Evolutionary conservation across 371 early-diverging fungal species (phyloP).

Genomic region (Mucor mucedo): DNA sequence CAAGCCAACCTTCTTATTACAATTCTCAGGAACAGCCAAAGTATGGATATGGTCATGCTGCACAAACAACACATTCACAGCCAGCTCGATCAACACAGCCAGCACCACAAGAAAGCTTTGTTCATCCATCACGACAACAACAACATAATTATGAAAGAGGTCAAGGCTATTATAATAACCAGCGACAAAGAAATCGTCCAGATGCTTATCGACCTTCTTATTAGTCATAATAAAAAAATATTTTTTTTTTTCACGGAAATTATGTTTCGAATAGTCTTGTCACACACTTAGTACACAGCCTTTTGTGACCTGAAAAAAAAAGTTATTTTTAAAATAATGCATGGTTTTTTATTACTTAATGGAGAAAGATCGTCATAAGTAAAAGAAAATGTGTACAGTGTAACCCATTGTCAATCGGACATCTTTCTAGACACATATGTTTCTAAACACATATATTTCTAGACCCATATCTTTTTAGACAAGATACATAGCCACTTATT

Average conservation of each 20-base stretch:
- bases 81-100: neutral
- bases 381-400: too few relatives aligned
- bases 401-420: too few relatives aligned
- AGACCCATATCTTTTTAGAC: too few relatives aligned
- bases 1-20: neutral
- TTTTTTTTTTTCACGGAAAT: neutral
- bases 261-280: too few relatives aligned
- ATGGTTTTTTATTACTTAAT: too few relatives aligned
- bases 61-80: conserved; percentile 1
- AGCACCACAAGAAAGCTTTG: too few relatives aligned
- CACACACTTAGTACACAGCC: too few relatives aligned
- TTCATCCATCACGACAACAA: conserved; percentile 2
- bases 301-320: neutral
- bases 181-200: neutral
- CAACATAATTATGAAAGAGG: neutral
- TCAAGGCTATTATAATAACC: conserved; percentile 1
- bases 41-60: neutral
- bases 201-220: conserved; percentile 11
- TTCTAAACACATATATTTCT: too few relatives aligned
- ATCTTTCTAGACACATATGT: too few relatives aligned
- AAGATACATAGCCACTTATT: too few relatives aligned
- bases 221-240: neutral
- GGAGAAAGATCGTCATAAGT: too few relatives aligned
- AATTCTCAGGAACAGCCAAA: neutral
- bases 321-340: neutral